Evolutionary conservation across 2,329 filamentous ascomycete genomes (phyloP), one percentile per base, ranked within the genome.

Genomic region (Paecilomyces sp.): DNA sequence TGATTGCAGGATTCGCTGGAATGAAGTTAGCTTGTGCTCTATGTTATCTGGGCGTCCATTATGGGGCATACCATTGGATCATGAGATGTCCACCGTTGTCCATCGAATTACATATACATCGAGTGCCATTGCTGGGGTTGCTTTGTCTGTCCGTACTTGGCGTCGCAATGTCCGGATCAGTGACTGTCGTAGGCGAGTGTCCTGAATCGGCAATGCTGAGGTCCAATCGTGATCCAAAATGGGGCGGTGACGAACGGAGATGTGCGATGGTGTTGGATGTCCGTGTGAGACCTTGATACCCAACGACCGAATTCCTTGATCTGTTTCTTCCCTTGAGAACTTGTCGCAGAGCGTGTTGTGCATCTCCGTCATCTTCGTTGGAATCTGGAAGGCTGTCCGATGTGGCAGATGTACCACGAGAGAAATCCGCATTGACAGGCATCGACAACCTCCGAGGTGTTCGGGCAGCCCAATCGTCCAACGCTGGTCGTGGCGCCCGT

Each of bases 1-100:
- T 86, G 84, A n/a, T 77, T 81, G 73, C 85, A 88, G 25, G 81
- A 83, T 69, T 84, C 82, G 72, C 85, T 81, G 62, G 25, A 58
- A 55, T 9, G 3, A 28, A 30, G 58, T 64, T 50, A 47, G 41
- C n/a, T 8, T 47, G n/a, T 47, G 18, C n/a, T 2, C 15, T 47
- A 47, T 6, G n/a, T 22, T 33, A 11, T 18, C 15, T 47, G 41
- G 7, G 41, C 18, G 41, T 18, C 41, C 13, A 4, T 47, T 4
- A 18, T 3, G 9, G n/a, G n/a, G 67, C 72, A 67, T 70, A 81
- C 79, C 79, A 88, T 74, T 86, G 84, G 54, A 87, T 79, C 80
- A 87, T 84, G 31, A 81, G 69, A 64, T 80, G 79, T 24, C 80
- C 82, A 58, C 80, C 79, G 57, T 80, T 83, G 50, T 83, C 79